Evolutionary conservation across 73 alveolate species (phyloP).

Genomic region (Tetrahymena malaccensis): DNA sequence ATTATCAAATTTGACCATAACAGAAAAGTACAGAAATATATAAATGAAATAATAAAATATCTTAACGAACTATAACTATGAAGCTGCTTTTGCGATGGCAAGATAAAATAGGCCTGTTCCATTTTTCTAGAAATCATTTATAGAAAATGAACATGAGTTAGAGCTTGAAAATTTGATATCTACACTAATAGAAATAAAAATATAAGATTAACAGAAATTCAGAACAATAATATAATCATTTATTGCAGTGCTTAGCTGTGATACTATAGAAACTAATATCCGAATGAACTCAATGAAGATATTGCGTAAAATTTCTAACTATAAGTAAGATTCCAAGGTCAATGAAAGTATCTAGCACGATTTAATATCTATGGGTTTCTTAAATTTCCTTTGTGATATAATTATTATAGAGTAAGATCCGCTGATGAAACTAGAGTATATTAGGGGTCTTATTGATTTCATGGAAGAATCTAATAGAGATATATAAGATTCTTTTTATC

Average conservation of each 20-base stretch:
- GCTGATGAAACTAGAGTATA: background rate
- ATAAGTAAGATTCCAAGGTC: background rate
- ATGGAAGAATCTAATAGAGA: background rate
- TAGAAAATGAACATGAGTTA: background rate
- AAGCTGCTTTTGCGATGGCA: background rate
- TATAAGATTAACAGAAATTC: background rate
- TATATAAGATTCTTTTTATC: background rate
- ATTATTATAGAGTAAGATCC: background rate
- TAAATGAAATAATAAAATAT: background rate
- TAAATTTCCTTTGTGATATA: background rate
- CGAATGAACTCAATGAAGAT: background rate
- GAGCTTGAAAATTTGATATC: background rate
- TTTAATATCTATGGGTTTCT: background rate
- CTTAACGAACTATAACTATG: background rate
- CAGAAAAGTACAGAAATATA: background rate
- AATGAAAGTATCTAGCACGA: background rate
- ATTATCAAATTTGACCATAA: background rate
- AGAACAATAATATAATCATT: background rate
- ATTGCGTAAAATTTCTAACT: background rate
- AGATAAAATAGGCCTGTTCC: background rate
- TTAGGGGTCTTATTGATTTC: background rate
- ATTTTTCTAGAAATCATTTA: background rate
- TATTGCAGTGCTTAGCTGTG: background rate
- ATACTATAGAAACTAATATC: background rate
- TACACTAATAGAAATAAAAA: background rate